phyloP scores from a whole-genome alignment of 441 rosid genomes.

The Manihot esculenta region DNA sequence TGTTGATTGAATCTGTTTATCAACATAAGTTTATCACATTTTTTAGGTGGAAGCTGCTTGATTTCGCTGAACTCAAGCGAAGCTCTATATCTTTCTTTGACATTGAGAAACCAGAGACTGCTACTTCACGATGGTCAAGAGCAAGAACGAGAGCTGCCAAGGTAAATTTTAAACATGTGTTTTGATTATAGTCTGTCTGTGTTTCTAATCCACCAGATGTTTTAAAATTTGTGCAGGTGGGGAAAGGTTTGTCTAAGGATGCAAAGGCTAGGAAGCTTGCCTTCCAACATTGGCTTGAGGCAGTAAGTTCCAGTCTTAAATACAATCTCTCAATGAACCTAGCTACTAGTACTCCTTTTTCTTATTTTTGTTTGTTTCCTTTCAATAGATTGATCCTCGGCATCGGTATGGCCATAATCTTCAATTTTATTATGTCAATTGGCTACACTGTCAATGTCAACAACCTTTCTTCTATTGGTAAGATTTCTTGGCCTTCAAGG shows the following conservation, averaged over 20 bases:
- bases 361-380: constrained; percentile 16
- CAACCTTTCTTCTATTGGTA: constrained; percentile 99
- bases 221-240: constrained; percentile 33
- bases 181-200: not conserved
- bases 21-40: not conserved
- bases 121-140: constrained; percentile 91
- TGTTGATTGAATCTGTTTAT: not conserved
- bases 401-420: constrained; percentile 97
- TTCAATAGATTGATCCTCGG: constrained; percentile 80
- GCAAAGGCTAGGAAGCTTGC: constrained; percentile 89
- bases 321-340: not conserved
- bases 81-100: constrained; percentile 95
- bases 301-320: constrained; percentile 46
- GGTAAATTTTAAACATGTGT: constrained; percentile 21
- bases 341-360: not conserved
- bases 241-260: constrained; percentile 89
- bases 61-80: constrained; percentile 91
- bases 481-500: constrained; percentile 3
- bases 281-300: constrained; percentile 97
- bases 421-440: constrained; percentile 76
- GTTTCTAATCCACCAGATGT: not conserved
- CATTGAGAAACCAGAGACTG: constrained; percentile 82
- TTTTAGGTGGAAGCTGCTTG: constrained; percentile 92
- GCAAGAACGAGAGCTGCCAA: constrained; percentile 95
- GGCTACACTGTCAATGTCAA: constrained; percentile 83